Conservation (phyloP, 1,284 basidiomycete species). For the Trametes pubescens region DNA sequence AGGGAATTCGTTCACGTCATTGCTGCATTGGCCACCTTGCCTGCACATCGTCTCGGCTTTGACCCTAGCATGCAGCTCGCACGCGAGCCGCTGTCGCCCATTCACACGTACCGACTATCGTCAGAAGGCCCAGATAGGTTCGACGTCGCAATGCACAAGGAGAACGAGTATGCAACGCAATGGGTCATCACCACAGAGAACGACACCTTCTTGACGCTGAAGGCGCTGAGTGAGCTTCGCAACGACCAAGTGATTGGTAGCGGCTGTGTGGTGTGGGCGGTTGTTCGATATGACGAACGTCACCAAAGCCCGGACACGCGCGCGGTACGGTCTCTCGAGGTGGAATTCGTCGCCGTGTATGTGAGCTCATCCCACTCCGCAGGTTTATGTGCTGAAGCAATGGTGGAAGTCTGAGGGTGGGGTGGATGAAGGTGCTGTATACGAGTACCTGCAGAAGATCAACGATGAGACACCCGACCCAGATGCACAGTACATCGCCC, state of each 20-base stretch:
- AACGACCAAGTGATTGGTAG: conserved; percentile 3
- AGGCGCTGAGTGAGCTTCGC: not conserved
- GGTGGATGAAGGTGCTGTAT: not conserved
- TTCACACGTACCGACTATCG: conserved; percentile 4
- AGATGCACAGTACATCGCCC: conserved; percentile 6
- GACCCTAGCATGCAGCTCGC: conserved; percentile 4
- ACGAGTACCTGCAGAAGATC: not conserved
- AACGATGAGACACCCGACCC: not conserved
- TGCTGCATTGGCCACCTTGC: conserved; percentile 5
- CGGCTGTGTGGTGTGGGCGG: conserved; percentile 8
- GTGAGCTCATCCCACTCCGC: not conserved
- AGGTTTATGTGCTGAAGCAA: conserved; percentile 8
- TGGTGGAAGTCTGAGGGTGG: not conserved
- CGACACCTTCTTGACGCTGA: conserved; percentile 1
- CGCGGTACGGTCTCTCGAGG: not conserved
- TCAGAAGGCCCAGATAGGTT: conserved; percentile 4
- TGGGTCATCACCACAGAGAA: conserved; percentile 10
- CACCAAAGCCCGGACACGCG: conserved; percentile 1
- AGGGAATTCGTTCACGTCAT: conserved; percentile 10
- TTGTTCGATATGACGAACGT: conserved; percentile 4
- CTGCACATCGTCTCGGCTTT: conserved; percentile 11
- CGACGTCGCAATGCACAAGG: not conserved
- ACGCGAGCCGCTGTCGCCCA: conserved; percentile 7
- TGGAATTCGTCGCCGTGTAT: not conserved
- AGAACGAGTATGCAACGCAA: not conserved